Percentiles rank a stretch among this genome's conserved stretches.
Evolutionary conservation across 768 basidiomycete species (phyloP).

Genomic region (Tylopilus vinaceipallidus): DNA sequence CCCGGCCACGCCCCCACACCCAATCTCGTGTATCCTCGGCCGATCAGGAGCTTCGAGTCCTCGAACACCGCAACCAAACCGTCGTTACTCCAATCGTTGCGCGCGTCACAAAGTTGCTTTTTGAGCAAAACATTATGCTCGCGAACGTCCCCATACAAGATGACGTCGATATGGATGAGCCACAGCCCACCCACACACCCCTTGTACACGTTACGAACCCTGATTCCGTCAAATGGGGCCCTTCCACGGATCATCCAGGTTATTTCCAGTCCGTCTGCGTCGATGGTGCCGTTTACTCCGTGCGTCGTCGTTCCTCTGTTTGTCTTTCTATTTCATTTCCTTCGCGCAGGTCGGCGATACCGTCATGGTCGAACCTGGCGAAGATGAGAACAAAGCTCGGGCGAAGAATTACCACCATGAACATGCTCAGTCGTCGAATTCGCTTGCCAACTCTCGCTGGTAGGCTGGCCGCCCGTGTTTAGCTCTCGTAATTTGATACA

Average conservation of each 20-base stretch:
- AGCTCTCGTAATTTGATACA: neutral
- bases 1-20: slow-evolving; percentile 17
- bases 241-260: slow-evolving; percentile 19
- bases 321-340: slow-evolving; percentile 8
- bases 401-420: slow-evolving; percentile 39
- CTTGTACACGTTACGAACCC: slow-evolving; percentile 33
- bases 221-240: slow-evolving; percentile 34
- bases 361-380: slow-evolving; percentile 61
- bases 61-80: slow-evolving; percentile 36
- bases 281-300: slow-evolving; percentile 58
- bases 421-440: slow-evolving; percentile 49
- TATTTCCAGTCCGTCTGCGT: slow-evolving; percentile 48
- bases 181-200: slow-evolving; percentile 8
- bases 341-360: slow-evolving; percentile 58
- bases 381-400: slow-evolving; percentile 42
- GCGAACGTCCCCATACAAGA: slow-evolving; percentile 32
- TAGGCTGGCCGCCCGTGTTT: slow-evolving; percentile 30
- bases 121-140: slow-evolving; percentile 43
- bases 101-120: slow-evolving; percentile 45
- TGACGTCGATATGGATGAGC: slow-evolving; percentile 24
- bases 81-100: slow-evolving; percentile 48
- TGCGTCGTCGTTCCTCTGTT: slow-evolving; percentile 28
- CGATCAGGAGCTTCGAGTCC: slow-evolving; percentile 32
- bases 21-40: slow-evolving; percentile 10
- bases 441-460: slow-evolving; percentile 60